phyloP scores from a whole-genome alignment of 208 protist genomes.

The Wallacemonas sp. region DNA sequence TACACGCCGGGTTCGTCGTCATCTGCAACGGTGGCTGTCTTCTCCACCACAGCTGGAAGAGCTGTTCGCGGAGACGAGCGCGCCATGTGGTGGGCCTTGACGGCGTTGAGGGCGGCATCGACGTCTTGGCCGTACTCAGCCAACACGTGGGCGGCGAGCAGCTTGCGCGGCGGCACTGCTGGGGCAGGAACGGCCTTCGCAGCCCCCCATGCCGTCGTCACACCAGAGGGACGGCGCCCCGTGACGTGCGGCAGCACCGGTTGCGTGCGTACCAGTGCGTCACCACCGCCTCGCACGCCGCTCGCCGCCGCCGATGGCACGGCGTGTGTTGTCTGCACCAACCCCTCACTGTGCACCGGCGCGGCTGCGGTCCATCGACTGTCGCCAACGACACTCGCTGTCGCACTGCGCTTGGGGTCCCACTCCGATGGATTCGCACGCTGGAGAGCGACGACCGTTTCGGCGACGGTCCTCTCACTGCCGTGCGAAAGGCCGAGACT shows the following conservation, averaged over 20 bases:
- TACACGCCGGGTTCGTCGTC: too few relatives aligned
- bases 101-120: background rate
- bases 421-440: conserved; percentile 24
- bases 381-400: conserved; percentile 36
- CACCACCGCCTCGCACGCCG: background rate
- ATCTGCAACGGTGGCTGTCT: background rate
- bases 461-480: background rate
- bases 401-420: background rate
- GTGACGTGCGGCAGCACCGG: background rate
- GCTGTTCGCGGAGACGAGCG: too few relatives aligned
- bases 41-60: too few relatives aligned
- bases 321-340: too few relatives aligned
- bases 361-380: conserved; percentile 41
- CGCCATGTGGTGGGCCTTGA: background rate
- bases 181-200: conserved; percentile 4
- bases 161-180: conserved; percentile 21
- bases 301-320: too few relatives aligned
- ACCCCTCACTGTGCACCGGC: conserved; percentile 5
- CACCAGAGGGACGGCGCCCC: background rate
- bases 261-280: background rate
- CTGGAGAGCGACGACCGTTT: conserved; percentile 16
- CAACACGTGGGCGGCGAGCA: conserved; percentile 16
- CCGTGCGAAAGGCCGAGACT: too few relatives aligned
- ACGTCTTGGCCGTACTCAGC: conserved; percentile 10
- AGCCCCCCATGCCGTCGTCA: conserved; percentile 2